Base-by-base conservation (phyloP, 129 eudicot genomes). In the Daucus carota region DNA sequence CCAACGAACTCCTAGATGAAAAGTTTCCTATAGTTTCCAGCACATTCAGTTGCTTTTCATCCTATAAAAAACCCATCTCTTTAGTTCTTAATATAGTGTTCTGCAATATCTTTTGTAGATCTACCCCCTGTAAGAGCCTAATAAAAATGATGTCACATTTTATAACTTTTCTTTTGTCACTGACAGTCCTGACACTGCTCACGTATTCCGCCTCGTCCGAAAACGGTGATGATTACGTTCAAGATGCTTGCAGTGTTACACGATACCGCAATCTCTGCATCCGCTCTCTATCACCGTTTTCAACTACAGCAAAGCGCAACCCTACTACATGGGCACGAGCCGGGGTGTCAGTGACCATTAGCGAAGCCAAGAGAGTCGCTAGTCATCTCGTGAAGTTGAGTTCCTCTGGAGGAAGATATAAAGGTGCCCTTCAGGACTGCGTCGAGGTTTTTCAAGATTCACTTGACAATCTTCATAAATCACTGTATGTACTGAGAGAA, bases 301-400 rank as follows among this genome's bases (percentile, higher is more conserved):
- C 99, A 9, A 74, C 72, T 71, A 67, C 70, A 3, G 99, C 99
- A 69, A 85, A 73, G 75, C 65, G 75, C n/a, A 86, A 83, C 85
- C 96, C 96, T 0, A 79, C 79, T 8, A 84, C 63, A 74, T 94
- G 99, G 99, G 99, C 97, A 11, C 85, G 99, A 33, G 99, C 96
- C 0, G 92, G 93, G 45, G 92, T 94, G 26, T 91, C 99, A 4
- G 96, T 94, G 26, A 87, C 97, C 34, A 83, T 94, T 24, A 81
- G 83, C n/a, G 96, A 86, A 79, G 88, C 91, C 69, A 94, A 87
- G 80, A 77, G n/a, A 26, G 80, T 85, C 3, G 70, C 86, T 5
- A 43, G 47, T 26, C 89, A 78, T 77, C 47, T 90, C 41, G 65
- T 67, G 14, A 78, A 65, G 5, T 8, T 88, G 32, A 78, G 70